Evolutionary conservation across 768 basidiomycete species (phyloP), one percentile per base, ranked within the genome.

Genomic region (Trametes cingulata): DNA sequence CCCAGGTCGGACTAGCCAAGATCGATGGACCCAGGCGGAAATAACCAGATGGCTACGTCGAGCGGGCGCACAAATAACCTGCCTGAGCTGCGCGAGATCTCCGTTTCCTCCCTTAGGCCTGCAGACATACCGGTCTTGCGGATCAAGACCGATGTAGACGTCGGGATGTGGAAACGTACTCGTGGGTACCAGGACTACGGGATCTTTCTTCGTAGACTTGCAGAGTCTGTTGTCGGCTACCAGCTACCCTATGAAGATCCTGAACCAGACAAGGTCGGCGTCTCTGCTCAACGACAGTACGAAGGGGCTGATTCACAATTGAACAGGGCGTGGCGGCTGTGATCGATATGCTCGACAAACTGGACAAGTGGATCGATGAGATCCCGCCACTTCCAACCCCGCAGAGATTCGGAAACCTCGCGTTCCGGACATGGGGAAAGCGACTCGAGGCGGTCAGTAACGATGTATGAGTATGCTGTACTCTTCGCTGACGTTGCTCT

Each of bases 361-460:
- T 97, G 41, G 84, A 86, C 63, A 62, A 63, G 1, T 93, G 93
- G 92, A 85, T 95, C 24, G 85, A 90, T 37, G 85, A 88, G 25
- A 89, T 95, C 9, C 95, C 95, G 2, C 85, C 88, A 0, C 79
- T 84, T 6, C 70, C 82, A 39, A 83, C 87, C 8, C 83, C 89
- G 6, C 95, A 97, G 65, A 81, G 94, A 10, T 99, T 90, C 70
- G 96, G 96, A 1, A 97, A 98, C 73, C 82, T 95, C 17, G 88
- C 92, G 0, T 98, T 98, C 68, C 79, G 95, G 54, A 82, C 82
- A 15, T 98, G 94, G 90, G 89, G 91, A 0, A 76, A 79, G 53
- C 82, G 87, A 35, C 78, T 97, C 29, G 85, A 91, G 74, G 82
- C 91, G 80, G 94, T 92, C 58, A 36, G 78, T 65, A 71, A 65